Evolutionary conservation across 2,329 filamentous ascomycete species (phyloP).

Genomic region (Fusarium hostae): DNA sequence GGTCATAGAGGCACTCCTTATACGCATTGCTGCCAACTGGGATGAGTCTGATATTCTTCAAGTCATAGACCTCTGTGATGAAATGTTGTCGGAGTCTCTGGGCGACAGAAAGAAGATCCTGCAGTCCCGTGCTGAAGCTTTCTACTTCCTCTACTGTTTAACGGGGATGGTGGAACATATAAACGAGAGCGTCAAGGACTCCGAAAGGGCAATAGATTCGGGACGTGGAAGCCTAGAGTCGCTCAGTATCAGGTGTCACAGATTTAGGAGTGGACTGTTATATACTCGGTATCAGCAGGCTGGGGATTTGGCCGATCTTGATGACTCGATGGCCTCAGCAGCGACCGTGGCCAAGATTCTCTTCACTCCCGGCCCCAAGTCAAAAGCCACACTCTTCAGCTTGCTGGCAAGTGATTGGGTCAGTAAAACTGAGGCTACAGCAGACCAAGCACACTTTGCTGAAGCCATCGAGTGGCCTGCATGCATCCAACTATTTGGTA

Average conservation of each 20-base stretch:
- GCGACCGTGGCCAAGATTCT: background rate
- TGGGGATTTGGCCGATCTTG: rapidly evolving
- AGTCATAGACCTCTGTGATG: background rate
- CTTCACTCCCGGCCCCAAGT: background rate
- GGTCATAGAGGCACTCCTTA: background rate
- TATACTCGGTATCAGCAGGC: background rate
- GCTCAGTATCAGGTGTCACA: background rate
- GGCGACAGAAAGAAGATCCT: background rate
- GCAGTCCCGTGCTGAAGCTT: background rate
- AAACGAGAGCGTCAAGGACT: background rate
- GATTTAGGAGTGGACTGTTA: background rate
- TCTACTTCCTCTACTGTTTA: background rate
- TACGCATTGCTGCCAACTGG: rapidly evolving
- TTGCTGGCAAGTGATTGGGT: background rate
- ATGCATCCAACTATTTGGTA: background rate
- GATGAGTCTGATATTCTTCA: background rate
- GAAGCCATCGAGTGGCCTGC: background rate
- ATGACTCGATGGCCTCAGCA: background rate
- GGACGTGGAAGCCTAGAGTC: background rate
- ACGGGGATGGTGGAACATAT: background rate
- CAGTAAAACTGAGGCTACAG: background rate
- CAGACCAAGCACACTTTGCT: background rate
- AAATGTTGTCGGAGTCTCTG: rapidly evolving
- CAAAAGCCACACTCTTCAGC: rapidly evolving
- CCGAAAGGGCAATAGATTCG: background rate